Evolutionary conservation across 2,329 filamentous ascomycete genomes (phyloP).

Genomic region (Penicillium sp.): DNA sequence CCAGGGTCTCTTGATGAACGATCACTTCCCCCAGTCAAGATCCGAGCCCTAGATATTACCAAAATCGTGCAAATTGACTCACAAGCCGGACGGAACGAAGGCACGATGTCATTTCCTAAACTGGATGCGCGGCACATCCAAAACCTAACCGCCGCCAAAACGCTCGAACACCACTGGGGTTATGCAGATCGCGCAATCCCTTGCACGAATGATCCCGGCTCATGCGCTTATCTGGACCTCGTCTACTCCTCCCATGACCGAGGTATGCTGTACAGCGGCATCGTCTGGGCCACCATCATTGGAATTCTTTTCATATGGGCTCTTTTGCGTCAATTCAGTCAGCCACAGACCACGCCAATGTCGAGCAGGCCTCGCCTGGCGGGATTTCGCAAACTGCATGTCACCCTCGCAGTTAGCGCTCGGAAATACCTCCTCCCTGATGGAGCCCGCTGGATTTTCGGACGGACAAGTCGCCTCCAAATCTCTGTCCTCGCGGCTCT

Average conservation of each 20-base stretch:
- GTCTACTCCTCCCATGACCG: slow-evolving; percentile 51
- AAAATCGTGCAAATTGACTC: not conserved
- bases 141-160: slow-evolving; percentile 37
- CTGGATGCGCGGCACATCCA: slow-evolving; percentile 40
- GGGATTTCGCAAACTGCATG: slow-evolving; percentile 8
- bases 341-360: slow-evolving; percentile 4
- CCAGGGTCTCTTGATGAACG: not conserved
- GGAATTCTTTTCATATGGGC: slow-evolving; percentile 44
- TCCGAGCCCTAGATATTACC: too few relatives aligned
- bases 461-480: slow-evolving; percentile 62
- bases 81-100: not conserved
- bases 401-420: slow-evolving; percentile 26
- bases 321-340: slow-evolving; percentile 16
- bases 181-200: slow-evolving; percentile 51
- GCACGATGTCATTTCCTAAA: slow-evolving; percentile 8
- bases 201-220: slow-evolving; percentile 53
- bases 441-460: slow-evolving; percentile 53
- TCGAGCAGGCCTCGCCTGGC: not conserved
- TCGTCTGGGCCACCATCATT: slow-evolving; percentile 52
- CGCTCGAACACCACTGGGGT: slow-evolving; percentile 50
- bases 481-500: slow-evolving; percentile 56
- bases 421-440: slow-evolving; percentile 58
- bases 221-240: slow-evolving; percentile 53
- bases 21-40: not conserved
- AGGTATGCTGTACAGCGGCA: slow-evolving; percentile 52